These are phyloP conservation scores for Corylus avellana DNA, from an alignment of 306 rosid genomes.

Conservation along the genomic window DNA sequence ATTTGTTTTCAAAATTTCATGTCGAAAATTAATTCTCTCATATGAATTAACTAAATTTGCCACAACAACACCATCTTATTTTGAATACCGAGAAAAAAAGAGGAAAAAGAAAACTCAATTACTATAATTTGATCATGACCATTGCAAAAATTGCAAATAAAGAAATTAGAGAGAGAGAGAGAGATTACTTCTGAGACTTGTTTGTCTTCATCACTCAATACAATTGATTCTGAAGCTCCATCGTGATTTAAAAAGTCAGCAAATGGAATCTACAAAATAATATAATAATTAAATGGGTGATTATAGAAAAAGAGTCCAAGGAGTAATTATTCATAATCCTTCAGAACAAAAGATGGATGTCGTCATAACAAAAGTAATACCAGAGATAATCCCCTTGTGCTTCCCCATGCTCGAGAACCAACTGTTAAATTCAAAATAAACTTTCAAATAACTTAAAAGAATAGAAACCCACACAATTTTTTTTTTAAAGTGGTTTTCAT, in stretches of 20 bases:
- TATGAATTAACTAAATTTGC: not conserved
- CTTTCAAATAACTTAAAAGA: constrained; percentile 25
- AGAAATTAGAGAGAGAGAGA: constrained; percentile 16
- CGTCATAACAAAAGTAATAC: constrained; percentile 44
- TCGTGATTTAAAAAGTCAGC: constrained; percentile 86
- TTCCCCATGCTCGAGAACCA: constrained; percentile 91
- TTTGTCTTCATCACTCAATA: constrained; percentile 64
- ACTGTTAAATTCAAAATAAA: constrained; percentile 50
- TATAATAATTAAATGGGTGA: constrained; percentile 17
- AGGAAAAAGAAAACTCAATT: not conserved
- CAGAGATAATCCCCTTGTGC: constrained; percentile 74
- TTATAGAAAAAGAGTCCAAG: not conserved
- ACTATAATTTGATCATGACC: not conserved
- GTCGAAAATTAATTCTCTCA: not conserved
- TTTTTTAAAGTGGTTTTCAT: no score
- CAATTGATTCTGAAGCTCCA: constrained; percentile 65
- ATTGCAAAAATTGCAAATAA: not conserved
- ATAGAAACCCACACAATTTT: not conserved
- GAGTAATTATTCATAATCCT: not conserved
- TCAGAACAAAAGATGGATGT: constrained; percentile 13
- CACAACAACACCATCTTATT: not conserved
- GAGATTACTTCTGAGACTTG: constrained; percentile 62
- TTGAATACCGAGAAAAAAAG: not conserved
- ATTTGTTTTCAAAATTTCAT: not conserved
- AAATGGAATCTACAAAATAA: constrained; percentile 71